A percentile compares a stretch with the other conserved stretches of the same genome.
phyloP scores from a whole-genome alignment of 108 stramenopile species.

The Chaetoceros tenuissimus region DNA sequence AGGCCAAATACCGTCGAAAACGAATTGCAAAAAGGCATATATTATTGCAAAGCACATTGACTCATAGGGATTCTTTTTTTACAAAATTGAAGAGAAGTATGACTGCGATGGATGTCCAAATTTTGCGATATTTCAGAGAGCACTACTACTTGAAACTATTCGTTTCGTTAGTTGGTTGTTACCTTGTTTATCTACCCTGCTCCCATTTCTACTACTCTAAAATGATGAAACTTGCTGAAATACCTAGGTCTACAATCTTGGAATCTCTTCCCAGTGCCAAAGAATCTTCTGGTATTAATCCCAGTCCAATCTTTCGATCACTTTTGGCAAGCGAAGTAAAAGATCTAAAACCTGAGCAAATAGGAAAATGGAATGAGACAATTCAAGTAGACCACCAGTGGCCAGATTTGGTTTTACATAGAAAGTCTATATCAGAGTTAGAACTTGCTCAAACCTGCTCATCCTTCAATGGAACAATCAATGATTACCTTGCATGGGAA shows the following conservation, averaged over 20 bases:
- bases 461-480: background rate
- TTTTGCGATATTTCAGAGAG: background rate
- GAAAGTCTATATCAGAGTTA: too few relatives aligned
- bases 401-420: background rate
- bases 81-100: background rate
- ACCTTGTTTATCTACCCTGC: background rate
- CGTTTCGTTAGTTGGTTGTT: background rate
- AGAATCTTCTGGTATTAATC: background rate
- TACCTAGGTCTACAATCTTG: background rate
- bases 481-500: background rate
- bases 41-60: too few relatives aligned
- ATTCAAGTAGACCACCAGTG: background rate
- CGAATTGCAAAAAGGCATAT: too few relatives aligned
- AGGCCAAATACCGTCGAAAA: too few relatives aligned
- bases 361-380: background rate
- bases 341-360: too few relatives aligned
- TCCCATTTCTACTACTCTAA: background rate
- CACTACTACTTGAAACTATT: background rate
- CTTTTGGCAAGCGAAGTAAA: too few relatives aligned
- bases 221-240: background rate
- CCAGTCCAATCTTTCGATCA: background rate
- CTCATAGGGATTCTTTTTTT: too few relatives aligned
- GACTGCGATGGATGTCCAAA: background rate
- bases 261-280: background rate
- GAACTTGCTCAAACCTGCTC: background rate